These are phyloP conservation scores for Boletus fagicola DNA, from an alignment of 768 basidiomycete species.

Conservation along the genomic window DNA sequence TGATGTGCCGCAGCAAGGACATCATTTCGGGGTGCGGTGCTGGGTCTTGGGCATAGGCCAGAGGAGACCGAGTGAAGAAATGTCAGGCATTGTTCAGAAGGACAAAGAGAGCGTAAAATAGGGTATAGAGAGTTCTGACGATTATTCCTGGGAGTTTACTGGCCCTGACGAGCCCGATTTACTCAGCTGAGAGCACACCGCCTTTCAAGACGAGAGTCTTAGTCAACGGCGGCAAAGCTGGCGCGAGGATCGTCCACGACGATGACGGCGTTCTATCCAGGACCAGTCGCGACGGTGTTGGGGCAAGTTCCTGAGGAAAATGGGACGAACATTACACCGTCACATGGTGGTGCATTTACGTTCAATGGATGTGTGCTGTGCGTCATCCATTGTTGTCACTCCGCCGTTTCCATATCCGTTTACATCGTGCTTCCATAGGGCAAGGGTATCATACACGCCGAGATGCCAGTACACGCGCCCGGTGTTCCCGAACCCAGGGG, in stretches of 20 bases:
- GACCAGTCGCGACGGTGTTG: conserved; percentile 44
- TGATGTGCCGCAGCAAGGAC: background rate
- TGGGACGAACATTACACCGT: conserved; percentile 42
- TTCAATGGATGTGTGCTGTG: too few relatives aligned
- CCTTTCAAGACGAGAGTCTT: conserved; percentile 13
- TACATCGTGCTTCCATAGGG: too few relatives aligned
- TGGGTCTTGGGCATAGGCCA: conserved; percentile 10
- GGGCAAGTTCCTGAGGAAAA: conserved; percentile 53
- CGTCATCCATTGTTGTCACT: too few relatives aligned
- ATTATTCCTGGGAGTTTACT: background rate
- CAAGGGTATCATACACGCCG: conserved; percentile 75
- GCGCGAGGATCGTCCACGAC: conserved; percentile 14
- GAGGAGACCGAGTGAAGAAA: background rate
- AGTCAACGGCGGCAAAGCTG: conserved; percentile 11
- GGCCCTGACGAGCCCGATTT: conserved; percentile 20
- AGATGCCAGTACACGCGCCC: conserved; percentile 80
- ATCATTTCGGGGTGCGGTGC: background rate
- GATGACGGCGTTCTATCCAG: conserved; percentile 44
- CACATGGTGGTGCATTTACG: conserved; percentile 61
- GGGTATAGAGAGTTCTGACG: background rate
- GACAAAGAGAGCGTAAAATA: background rate
- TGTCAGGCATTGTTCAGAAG: background rate
- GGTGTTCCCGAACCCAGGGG: conserved; percentile 75
- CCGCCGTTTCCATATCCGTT: too few relatives aligned
- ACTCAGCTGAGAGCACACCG: conserved; percentile 21